Evolutionary conservation across 129 eudicot genomes (phyloP), one percentile per base, ranked within the genome.

Genomic region (Centrapalus pauciflorus): DNA sequence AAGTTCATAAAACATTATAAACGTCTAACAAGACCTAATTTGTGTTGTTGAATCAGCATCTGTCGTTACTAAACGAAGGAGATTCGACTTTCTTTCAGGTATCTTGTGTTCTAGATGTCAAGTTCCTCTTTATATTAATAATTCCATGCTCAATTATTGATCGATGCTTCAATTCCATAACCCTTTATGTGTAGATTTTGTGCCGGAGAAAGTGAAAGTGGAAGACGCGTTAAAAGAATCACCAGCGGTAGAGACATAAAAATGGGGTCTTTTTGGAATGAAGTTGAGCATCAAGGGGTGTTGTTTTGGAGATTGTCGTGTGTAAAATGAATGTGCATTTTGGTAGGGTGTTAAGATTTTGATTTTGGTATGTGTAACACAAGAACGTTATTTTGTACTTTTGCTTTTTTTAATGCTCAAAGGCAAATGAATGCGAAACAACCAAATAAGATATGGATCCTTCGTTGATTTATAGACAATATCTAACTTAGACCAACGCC

Each of bases 71-170:
- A 87, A 80, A 46, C 77, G 80, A 4, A 63, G 28, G 76, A 83
- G 87, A 73, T 80, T 90, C 27, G 85, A 82, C 71, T 90, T 87
- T 77, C 95, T 90, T 29, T 73, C 95, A 82, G 97, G 95, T 87
- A 73, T 40, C 13, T 59, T 35, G 34, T 27, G 38, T 46, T 19
- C 24, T 13, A 7, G 1, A 55, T 5, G n/a, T n/a, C n/a, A n/a
- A n/a, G n/a, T n/a, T n/a, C n/a, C n/a, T n/a, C n/a, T n/a, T n/a
- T n/a, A n/a, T n/a, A n/a, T n/a, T n/a, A n/a, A n/a, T n/a, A n/a
- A n/a, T n/a, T n/a, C n/a, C n/a, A n/a, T n/a, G n/a, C n/a, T n/a
- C n/a, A n/a, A n/a, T n/a, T n/a, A n/a, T n/a, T n/a, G n/a, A n/a
- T n/a, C n/a, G n/a, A n/a, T n/a, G n/a, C n/a, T n/a, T n/a, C n/a